Evolutionary conservation across 805 yeast genomes (phyloP), one percentile per base, ranked within the genome.

Genomic region (Nakazawaea laoshanensis): DNA sequence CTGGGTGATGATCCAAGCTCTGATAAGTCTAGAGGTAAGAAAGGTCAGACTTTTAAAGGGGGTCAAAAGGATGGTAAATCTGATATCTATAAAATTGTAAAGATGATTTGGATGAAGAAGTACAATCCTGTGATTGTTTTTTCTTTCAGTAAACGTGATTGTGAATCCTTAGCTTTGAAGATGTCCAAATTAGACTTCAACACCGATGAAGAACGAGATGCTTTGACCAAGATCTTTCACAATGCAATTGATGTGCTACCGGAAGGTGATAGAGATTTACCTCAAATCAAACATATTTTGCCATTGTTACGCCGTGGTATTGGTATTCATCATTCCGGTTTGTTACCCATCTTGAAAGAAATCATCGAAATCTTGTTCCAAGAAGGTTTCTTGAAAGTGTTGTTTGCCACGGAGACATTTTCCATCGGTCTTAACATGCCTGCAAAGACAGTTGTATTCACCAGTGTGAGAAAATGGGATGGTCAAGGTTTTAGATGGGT

Each of bases 341-440:
- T 92, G 29, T 65, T 92, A 42, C 97, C 97, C 6, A 89, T 88
- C 41, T 65, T 88, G 42, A 88, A 89, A 49, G 97, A 88, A 57
- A 92, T 89, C 39, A 88, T 88, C 49, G 99, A 92, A 63, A 84
- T 92, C 59, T 61, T 92, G 38, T 92, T 92, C 65, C 98, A 92
- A 59, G 97, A 92, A 63, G 98, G 98, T 9, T 74, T 89, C 32
- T 63, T 92, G 38, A 92, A 92, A 54, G 97, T 89, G 2, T 63
- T 92, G 37, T 92, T 92, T 61, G 98, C 98, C 4, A 92, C 99
- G 0, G 99, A 92, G 57, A 92, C 99, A 3, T 92, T 92, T 53
- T 88, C 97, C 9, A 92, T 92, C 61, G 99, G 99, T 32, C 73
- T 92, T 33, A 92, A 92, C 61, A 92, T 92, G 98, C 99, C 99